Percentiles rank a stretch among this genome's conserved stretches.
Evolutionary conservation across 2,329 filamentous ascomycete genomes (phyloP).

Genomic region (Fusarium sp.): DNA sequence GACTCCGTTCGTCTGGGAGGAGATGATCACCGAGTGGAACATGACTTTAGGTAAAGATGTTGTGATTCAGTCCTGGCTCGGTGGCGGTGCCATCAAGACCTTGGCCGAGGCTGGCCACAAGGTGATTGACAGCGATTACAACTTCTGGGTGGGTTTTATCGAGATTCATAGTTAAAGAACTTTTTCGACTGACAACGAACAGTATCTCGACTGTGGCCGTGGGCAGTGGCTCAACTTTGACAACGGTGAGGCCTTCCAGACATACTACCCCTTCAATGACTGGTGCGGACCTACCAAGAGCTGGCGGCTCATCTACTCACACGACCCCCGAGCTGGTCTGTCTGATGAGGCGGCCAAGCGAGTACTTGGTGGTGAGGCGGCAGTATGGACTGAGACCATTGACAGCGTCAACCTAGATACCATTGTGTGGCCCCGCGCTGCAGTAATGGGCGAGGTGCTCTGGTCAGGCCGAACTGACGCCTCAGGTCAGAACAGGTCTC

Average conservation of each 20-base stretch:
- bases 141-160: conserved; percentile 72
- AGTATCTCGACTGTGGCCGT: conserved; percentile 87
- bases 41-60: conserved; percentile 76
- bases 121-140: conserved; percentile 79
- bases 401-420: conserved; percentile 80
- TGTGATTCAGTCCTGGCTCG: conserved; percentile 83
- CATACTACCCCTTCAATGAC: conserved; percentile 77
- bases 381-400: conserved; percentile 83
- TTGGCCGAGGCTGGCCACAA: conserved; percentile 73
- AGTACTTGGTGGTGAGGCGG: conserved; percentile 83
- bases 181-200: conserved; percentile 34
- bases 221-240: conserved; percentile 82
- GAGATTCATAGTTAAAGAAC: too few relatives aligned
- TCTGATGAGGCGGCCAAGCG: conserved; percentile 70
- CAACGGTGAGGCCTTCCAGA: conserved; percentile 62
- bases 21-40: conserved; percentile 84
- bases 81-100: conserved; percentile 68
- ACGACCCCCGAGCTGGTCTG: conserved; percentile 77
- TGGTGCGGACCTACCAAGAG: conserved; percentile 85
- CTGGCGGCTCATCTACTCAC: conserved; percentile 84
- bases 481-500: conserved; percentile 74
- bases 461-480: conserved; percentile 80
- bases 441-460: conserved; percentile 80
- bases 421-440: conserved; percentile 81
- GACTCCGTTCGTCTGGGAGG: conserved; percentile 86